Conservation (phyloP, 2,329 filamentous ascomycete genomes). For the Botrytis medusae region DNA sequence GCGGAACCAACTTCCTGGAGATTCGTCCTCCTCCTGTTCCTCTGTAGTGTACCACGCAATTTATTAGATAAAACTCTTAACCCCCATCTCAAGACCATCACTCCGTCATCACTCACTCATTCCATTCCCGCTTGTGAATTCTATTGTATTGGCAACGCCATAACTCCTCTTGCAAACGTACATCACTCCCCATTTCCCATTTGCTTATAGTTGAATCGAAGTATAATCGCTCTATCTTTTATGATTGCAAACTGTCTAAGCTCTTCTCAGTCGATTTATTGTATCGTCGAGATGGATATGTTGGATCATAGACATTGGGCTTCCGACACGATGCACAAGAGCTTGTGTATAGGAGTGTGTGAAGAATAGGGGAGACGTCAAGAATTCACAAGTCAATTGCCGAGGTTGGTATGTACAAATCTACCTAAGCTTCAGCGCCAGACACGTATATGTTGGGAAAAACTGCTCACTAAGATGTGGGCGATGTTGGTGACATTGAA, state of each 20-base stretch:
- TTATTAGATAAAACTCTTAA: background rate
- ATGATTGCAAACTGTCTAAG: background rate
- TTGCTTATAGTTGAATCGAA: background rate
- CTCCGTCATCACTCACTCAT: background rate
- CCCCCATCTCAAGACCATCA: background rate
- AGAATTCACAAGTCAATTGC: background rate
- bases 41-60: background rate
- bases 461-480: background rate
- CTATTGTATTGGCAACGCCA: background rate
- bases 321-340: background rate
- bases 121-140: background rate
- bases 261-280: background rate
- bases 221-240: background rate
- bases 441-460: background rate
- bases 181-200: background rate
- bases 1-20: too few species aligned
- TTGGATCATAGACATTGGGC: background rate
- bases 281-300: background rate
- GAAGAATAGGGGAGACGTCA: background rate
- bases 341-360: background rate
- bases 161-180: background rate
- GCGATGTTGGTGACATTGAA: background rate
- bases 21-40: background rate
- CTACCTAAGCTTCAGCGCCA: background rate
- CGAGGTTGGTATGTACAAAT: background rate